Evolutionary conservation across 495 filamentous ascomycete species (phyloP).

Genomic region (Aspergillus panamensis): DNA sequence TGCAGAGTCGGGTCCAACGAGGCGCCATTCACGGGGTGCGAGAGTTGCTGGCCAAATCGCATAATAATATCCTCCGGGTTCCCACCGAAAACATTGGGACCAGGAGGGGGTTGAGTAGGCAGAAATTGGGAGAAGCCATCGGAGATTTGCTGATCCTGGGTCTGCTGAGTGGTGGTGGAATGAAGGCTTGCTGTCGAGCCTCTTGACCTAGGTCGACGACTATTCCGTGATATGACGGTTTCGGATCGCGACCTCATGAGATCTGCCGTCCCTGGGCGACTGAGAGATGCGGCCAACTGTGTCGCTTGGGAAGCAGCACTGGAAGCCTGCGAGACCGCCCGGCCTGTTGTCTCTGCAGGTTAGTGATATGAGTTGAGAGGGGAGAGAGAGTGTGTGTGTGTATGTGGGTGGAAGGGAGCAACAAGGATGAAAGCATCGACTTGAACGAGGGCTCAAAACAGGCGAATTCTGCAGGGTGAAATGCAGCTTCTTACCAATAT

Average conservation of each 20-base stretch:
- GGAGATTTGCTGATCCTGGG: conserved; percentile 57
- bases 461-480: conserved; percentile 11
- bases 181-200: conserved; percentile 83
- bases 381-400: too few species aligned
- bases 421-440: not conserved
- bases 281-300: conserved; percentile 34
- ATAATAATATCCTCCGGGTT: conserved; percentile 65
- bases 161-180: conserved; percentile 64
- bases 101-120: conserved; percentile 50
- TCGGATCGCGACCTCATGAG: conserved; percentile 55
- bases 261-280: conserved; percentile 46
- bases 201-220: conserved; percentile 68
- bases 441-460: not conserved
- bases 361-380: conserved; percentile 13
- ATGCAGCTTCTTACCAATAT: conserved; percentile 29
- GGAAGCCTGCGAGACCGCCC: conserved; percentile 31
- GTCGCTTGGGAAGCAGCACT: conserved; percentile 40
- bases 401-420: not conserved
- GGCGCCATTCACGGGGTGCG: conserved; percentile 51
- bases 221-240: conserved; percentile 55
- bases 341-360: conserved; percentile 20
- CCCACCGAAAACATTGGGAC: conserved; percentile 45
- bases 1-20: conserved; percentile 51
- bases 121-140: conserved; percentile 50
- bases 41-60: conserved; percentile 53